Evolutionary conservation across 805 yeast genomes (phyloP).

Genomic region (Cyberlindnera nakhonratchasimensis): DNA sequence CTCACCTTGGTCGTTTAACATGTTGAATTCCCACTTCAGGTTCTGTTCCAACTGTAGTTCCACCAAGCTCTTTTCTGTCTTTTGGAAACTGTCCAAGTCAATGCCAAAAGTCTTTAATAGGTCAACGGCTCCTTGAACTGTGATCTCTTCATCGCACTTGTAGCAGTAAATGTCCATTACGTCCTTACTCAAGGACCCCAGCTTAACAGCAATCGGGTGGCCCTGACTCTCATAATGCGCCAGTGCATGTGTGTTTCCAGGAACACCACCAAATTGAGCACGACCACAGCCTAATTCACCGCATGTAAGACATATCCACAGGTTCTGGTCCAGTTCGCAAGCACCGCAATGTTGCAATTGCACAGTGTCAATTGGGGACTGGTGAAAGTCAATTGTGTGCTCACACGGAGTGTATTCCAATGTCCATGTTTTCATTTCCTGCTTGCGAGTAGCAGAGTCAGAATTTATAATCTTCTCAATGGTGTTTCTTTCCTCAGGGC

Average conservation of each 20-base stretch:
- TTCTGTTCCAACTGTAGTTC: slow-evolving; percentile 94
- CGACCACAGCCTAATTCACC: slow-evolving; percentile 95
- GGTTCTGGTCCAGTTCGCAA: slow-evolving; percentile 68
- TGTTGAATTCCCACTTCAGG: slow-evolving; percentile 85
- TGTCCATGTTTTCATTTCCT: slow-evolving; percentile 90
- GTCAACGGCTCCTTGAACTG: slow-evolving; percentile 54
- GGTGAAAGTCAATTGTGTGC: slow-evolving; percentile 61
- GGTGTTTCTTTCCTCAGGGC: slow-evolving; percentile 17
- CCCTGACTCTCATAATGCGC: slow-evolving; percentile 54
- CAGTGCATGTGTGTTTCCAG: slow-evolving; percentile 93
- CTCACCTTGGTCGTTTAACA: slow-evolving; percentile 69
- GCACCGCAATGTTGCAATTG: slow-evolving; percentile 45
- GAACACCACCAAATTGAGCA: slow-evolving; percentile 86
- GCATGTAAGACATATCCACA: slow-evolving; percentile 92
- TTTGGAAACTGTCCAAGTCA: slow-evolving; percentile 47
- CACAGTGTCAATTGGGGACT: slow-evolving; percentile 27
- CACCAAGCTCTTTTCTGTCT: slow-evolving; percentile 83
- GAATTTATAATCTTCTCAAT: slow-evolving; percentile 49
- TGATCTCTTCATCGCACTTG: slow-evolving; percentile 82
- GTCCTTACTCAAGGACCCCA: slow-evolving; percentile 80
- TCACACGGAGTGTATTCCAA: slow-evolving; percentile 77
- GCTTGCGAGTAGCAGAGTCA: slow-evolving; percentile 53
- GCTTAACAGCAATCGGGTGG: slow-evolving; percentile 84
- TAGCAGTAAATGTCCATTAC: slow-evolving; percentile 90
- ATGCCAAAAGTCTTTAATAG: slow-evolving; percentile 63